Base-by-base conservation (phyloP, 257 asterid species). In the Gentiana straminea region DNA sequence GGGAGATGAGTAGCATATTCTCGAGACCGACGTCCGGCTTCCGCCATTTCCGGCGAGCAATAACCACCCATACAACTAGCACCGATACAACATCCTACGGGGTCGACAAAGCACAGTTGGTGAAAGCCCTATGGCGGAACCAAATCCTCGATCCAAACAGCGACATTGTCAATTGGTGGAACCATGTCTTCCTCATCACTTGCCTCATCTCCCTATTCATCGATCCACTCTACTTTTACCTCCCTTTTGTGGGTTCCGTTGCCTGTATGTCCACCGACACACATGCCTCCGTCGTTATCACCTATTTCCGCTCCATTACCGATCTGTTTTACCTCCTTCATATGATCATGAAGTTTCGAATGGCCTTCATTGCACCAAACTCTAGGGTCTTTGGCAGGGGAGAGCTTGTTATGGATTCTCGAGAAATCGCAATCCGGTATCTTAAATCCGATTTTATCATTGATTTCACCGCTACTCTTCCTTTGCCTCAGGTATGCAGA, bases 311-410 rank as follows among this genome's bases (percentile, higher is more conserved):
- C 3, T 66, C 94, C 4, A 11, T 92, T n/a, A 39, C 61, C 5
- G 97, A 87, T 68, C 13, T 92, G 2, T 85, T 83, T 59, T 91
- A 84, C 55, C 63, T 87, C 50, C 73, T 91, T 3, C 97, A 92
- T 38, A 81, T 92, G 54, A 2, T 74, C 12, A 75, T 92, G 77
- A 87, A 92, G 84, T 92, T 92, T 51, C 81, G 98, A 4, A 84
- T 83, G 73, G 98, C 97, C 39, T 87, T 79, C 56, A 90, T 92
- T 2, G 93, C 95, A 7, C 97, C 95, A 0, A 81, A 80, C 55
- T 92, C 98, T 4, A 73, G 94, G 55, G 95, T 87, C 15, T 91
- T 91, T 37, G 98, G 98, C 9, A 80, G 94, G 43, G 98, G 98
- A 13, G 98, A 88, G 73, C 95, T 92, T 52, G 97, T 92, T 2